Evolutionary conservation across 805 yeast genomes (phyloP).

Genomic region (Tetrapisispora pingtungensis): DNA sequence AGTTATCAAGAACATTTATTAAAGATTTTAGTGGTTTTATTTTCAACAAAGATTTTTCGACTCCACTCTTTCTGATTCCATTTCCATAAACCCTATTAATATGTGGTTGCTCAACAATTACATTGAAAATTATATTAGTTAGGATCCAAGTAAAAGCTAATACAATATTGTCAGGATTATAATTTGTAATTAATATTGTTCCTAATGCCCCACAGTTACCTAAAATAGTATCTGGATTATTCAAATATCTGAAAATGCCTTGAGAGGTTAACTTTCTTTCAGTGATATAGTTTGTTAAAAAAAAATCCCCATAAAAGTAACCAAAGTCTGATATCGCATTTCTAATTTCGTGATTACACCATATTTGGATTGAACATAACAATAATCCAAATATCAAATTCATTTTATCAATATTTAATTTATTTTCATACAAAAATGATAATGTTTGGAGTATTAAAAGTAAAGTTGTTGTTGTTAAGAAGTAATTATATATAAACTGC

Average conservation of each 20-base stretch:
- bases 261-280: slow-evolving; percentile 53
- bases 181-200: slow-evolving; percentile 46
- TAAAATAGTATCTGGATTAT: slow-evolving; percentile 70
- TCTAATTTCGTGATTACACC: slow-evolving; percentile 61
- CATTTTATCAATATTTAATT: slow-evolving; percentile 17
- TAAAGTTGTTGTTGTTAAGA: slow-evolving; percentile 46
- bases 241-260: slow-evolving; percentile 72
- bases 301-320: slow-evolving; percentile 84
- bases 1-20: slow-evolving; percentile 33
- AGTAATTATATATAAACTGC: slow-evolving; percentile 51
- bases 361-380: slow-evolving; percentile 50
- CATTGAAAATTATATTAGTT: slow-evolving; percentile 53
- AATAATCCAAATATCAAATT: slow-evolving; percentile 46
- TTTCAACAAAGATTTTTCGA: slow-evolving; percentile 32
- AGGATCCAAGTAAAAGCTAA: slow-evolving; percentile 56
- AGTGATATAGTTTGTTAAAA: slow-evolving; percentile 44
- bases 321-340: slow-evolving; percentile 71
- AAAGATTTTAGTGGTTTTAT: slow-evolving; percentile 30
- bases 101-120: slow-evolving; percentile 66
- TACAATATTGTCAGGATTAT: slow-evolving; percentile 38
- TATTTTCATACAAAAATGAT: slow-evolving; percentile 22
- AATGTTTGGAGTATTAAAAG: slow-evolving; percentile 35
- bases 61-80: slow-evolving; percentile 45
- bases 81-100: slow-evolving; percentile 69
- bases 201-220: slow-evolving; percentile 81